Evolutionary conservation across 2,329 filamentous ascomycete species (phyloP), one percentile per base, ranked within the genome.

Genomic region (Zelopaecilomyces penicillatus): DNA sequence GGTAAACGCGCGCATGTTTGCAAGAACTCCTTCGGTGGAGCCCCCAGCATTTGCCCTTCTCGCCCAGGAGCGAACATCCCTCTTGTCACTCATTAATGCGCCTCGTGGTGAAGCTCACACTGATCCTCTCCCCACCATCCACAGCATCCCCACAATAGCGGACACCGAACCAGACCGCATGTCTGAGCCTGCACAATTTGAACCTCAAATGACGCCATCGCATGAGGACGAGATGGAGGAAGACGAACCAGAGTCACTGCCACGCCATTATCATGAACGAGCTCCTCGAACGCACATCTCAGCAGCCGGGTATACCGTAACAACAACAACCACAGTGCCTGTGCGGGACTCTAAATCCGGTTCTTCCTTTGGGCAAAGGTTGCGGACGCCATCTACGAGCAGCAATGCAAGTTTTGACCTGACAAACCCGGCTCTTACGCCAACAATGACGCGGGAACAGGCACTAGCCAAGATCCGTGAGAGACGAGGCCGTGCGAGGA

Each of bases 391-490:
- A 1, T 70, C 66, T 4, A 60, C 57, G 37, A 61, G 58, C 39
- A 65, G 62, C 51, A 61, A 52, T 45, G 59, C 53, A 42, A 65
- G 61, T 43, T 80, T 79, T 53, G 76, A 80, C 58, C 57, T 67
- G 35, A 74, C 65, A 48, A 75, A 80, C 57, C 75, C 76, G 19
- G 78, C 78, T 7, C 60, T 83, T 48, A 81, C 75, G 36, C 78
- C 79, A 5, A 83, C 80, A 34, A 80, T 83, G 76, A 78, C 78
- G 28, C 74, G 86, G 43, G 86, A 88, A 61, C 74, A 88, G 62
- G 85, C 85, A 4, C 73, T 91, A 11, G 83, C 83, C 44, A 80
- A 83, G 59, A 90, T 91, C 52, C 75, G 81, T 43, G 82, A 87
- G 65, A 73, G 86, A 29, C 69, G 86, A 43, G 84, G 83, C 5